Evolutionary conservation across 1,284 basidiomycete genomes (phyloP), one percentile per base, ranked within the genome.

Genomic region (Coriolopsis trogii): DNA sequence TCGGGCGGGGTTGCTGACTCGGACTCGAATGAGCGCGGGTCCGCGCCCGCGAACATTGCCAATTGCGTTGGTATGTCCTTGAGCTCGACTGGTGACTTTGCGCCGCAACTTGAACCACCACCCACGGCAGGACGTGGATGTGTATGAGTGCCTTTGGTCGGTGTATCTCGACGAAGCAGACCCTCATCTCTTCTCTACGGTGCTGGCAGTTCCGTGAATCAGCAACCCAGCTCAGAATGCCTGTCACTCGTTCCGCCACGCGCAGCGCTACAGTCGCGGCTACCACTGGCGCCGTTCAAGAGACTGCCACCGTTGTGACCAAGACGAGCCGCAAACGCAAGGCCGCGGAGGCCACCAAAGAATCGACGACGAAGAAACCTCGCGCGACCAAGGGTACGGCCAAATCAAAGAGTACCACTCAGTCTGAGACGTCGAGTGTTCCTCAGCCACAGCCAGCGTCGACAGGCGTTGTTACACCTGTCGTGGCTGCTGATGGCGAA

Each of bases 191-290:
- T n/a, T n/a, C n/a, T n/a, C n/a, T n/a, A n/a, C n/a, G n/a, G n/a
- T n/a, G n/a, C n/a, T n/a, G n/a, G n/a, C n/a, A n/a, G n/a, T n/a
- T n/a, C n/a, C n/a, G n/a, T n/a, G n/a, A n/a, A n/a, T n/a, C n/a
- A n/a, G n/a, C n/a, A n/a, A n/a, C n/a, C n/a, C n/a, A n/a, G n/a
- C n/a, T 12, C 45, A 49, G 26, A 38, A 76, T 76, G 75, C 73
- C 70, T 31, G 64, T 66, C 21, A 75, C 75, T 25, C 75, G 75
- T 41, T 76, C 75, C n/a, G 65, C 73, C 31, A 65, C 69, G 68
- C 25, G 54, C 53, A 50, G 41, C 28, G 43, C 49, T 6, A 46
- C 53, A 24, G 52, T 45, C 13, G 18, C 47, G 9, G 48, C 34
- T 15, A 31, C 6, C 7, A 34, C 41, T 2, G 47, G 33, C 2